Evolutionary conservation across 306 rosid genomes (phyloP).

Genomic region (Quercus aquifolioides): DNA sequence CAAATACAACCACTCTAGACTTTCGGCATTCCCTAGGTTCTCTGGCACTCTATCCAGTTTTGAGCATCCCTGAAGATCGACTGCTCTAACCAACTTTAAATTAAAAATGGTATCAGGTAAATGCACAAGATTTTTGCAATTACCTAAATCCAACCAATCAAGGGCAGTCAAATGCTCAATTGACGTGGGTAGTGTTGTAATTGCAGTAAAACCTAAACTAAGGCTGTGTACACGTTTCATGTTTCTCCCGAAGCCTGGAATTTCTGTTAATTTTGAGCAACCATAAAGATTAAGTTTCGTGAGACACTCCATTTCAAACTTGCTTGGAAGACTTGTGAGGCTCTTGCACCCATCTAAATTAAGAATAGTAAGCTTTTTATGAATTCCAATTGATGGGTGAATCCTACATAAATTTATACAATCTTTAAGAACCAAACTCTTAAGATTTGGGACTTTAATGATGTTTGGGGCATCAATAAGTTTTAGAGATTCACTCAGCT

Average conservation of each 20-base stretch:
- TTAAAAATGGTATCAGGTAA: too few species aligned
- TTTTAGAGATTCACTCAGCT: accelerated
- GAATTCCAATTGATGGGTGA: too few species aligned
- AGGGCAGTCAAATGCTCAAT: not conserved
- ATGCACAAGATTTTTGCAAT: too few species aligned
- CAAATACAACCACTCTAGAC: accelerated
- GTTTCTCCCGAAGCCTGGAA: not conserved
- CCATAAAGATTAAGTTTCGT: not conserved
- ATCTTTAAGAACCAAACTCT: accelerated
- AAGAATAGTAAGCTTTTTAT: too few species aligned
- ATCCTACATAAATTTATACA: too few species aligned
- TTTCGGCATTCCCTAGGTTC: too few species aligned
- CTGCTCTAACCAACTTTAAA: accelerated
- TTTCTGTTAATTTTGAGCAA: conserved; percentile 5
- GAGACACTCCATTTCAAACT: conserved; percentile 5
- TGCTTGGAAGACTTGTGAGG: not conserved
- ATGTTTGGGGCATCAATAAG: accelerated
- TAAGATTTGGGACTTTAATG: accelerated
- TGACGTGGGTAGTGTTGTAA: conserved; percentile 3
- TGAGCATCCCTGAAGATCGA: accelerated
- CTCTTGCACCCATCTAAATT: accelerated
- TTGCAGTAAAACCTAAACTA: not conserved
- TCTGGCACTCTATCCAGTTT: too few species aligned
- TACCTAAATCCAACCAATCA: accelerated
- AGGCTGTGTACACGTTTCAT: accelerated